Percentiles rank a stretch among this genome's conserved stretches.
These are phyloP conservation scores for Dissophora globulifera DNA, from an alignment of 192 early-diverging fungal species.

Conservation along the genomic window DNA sequence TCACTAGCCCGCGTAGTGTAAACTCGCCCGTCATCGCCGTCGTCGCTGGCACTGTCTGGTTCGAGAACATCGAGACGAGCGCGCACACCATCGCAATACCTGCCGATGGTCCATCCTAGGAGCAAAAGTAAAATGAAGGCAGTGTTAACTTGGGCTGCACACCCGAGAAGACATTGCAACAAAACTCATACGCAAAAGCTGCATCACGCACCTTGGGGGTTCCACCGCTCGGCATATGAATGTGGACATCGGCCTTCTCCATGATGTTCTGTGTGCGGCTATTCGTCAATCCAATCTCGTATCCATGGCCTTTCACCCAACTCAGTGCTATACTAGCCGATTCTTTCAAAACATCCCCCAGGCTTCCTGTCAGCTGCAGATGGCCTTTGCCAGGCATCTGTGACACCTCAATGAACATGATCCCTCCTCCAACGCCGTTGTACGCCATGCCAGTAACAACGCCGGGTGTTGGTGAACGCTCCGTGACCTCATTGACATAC, in stretches of 20 bases:
- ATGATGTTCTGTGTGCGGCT: conserved; percentile 59
- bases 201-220: conserved; percentile 72
- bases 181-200: no score
- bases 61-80: conserved; percentile 79
- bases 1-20: conserved; percentile 81
- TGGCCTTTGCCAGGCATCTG: conserved; percentile 78
- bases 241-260: conserved; percentile 77
- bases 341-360: conserved; percentile 90
- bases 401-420: conserved; percentile 84
- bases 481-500: conserved; percentile 77
- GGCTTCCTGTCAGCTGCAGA: conserved; percentile 71
- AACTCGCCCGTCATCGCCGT: conserved; percentile 91
- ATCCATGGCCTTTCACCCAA: conserved; percentile 79
- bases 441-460: conserved; percentile 88
- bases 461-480: conserved; percentile 70
- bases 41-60: conserved; percentile 60
- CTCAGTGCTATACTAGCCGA: conserved; percentile 79
- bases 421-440: conserved; percentile 77
- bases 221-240: conserved; percentile 87
- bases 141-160: conserved; percentile 63
- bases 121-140: conserved; percentile 37
- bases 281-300: conserved; percentile 63
- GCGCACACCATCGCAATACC: conserved; percentile 80
- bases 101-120: conserved; percentile 77
- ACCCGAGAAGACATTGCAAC: no score